These are phyloP conservation scores for Colletotrichum tamarilloi DNA, from an alignment of 2,329 filamentous ascomycete genomes.

Conservation along the genomic window DNA sequence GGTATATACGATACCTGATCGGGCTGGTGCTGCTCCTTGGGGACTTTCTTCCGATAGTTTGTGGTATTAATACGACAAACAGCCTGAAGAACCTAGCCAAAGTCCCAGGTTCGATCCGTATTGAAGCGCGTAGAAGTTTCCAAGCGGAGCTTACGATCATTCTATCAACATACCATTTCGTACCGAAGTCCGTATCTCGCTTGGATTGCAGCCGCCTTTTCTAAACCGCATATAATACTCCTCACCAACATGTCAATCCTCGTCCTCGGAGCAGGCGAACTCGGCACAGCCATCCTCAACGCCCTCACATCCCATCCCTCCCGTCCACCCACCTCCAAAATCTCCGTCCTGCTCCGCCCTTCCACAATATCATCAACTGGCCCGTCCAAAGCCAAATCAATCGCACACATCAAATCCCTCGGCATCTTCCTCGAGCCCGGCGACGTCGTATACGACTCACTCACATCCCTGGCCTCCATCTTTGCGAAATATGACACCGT, in stretches of 20 bases:
- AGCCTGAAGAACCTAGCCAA: no score
- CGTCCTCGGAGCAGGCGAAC: conserved; percentile 74
- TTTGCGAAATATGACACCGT: conserved; percentile 63
- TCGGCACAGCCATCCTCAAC: conserved; percentile 67
- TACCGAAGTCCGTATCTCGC: no score
- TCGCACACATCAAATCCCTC: conserved; percentile 48
- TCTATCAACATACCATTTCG: no score
- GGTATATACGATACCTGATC: no score
- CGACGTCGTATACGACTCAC: conserved; percentile 54
- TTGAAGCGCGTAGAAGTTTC: no score
- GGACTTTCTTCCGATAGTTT: no score
- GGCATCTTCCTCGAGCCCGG: conserved; percentile 55
- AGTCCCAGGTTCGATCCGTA: no score
- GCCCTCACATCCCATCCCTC: conserved; percentile 60
- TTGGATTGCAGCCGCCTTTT: no score
- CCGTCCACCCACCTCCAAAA: conserved; percentile 43
- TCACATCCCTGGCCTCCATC: conserved; percentile 50
- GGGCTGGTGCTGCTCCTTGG: no score
- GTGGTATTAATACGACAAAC: no score
- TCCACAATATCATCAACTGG: conserved; percentile 54
- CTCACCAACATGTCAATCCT: conserved; percentile 54
- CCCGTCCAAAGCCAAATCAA: conserved; percentile 47
- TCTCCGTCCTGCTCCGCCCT: conserved; percentile 66
- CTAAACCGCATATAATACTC: background rate
- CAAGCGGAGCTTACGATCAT: no score